Evolutionary conservation across 768 basidiomycete species (phyloP), one percentile per base, ranked within the genome.

Genomic region (Calocybe indica): DNA sequence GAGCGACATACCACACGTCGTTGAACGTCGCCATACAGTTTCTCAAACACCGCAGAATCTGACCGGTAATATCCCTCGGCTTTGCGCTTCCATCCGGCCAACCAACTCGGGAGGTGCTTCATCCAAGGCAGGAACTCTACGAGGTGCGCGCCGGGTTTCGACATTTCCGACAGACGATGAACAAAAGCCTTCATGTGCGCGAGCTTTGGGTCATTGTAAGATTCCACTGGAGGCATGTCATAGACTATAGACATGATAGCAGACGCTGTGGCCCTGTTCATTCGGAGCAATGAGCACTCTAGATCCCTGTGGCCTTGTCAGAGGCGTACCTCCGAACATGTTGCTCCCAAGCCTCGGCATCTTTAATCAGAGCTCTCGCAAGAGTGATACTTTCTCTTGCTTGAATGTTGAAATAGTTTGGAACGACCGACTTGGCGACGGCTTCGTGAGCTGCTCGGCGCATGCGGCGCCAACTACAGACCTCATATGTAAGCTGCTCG

Each of bases 41-140:
- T 36, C 31, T 46, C 48, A 43, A 66, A 66, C 51, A 59, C 52
- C 3, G 41, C 36, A 3, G 58, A 49, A 40, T 65, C 62, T 33
- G 50, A 38, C 32, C 42, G 40, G 43, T 43, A 57, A 51, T 52
- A 59, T 12, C 50, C 49, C 31, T 55, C 48, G 5, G 57, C 64
- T 4, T 61, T 51, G 15, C 50, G 47, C 44, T 63, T 66, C 65
- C 65, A 66, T 13, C 33, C 46, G n/a, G 58, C 60, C 51, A 66
- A 45, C 52, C 51, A 61, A 3, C 46, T 39, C 1, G 68, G 67
- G 5, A 69, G 36, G 41, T 60, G 51, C 40, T 50, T 45, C 58
- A 69, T 60, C 52, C 57, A 61, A 3, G 63, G 57, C 37, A 69
- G 63, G 43, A 60, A 49, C 43, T 69, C 68, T 35, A 68, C 68